Base-by-base conservation (phyloP, 768 basidiomycete genomes). In the Tephrocybe sp. region DNA sequence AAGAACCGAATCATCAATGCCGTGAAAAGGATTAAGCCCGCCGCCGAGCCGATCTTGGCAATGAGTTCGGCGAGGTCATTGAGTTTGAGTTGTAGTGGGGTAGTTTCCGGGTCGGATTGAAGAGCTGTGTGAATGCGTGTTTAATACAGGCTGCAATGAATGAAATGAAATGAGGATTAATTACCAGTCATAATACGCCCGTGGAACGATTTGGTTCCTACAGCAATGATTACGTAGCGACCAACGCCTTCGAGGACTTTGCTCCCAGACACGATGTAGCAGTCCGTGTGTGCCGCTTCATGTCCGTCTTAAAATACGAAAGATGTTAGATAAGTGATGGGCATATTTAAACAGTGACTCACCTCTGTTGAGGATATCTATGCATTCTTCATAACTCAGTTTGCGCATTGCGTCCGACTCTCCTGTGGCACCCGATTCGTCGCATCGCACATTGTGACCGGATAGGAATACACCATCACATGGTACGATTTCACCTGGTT, bases 111-210 rank as follows among this genome's bases (percentile, higher is more conserved):
- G 50, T 94, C 92, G 4, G 86, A 85, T 45, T 88, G 87, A 40
- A 98, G 80, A 42, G 91, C 94, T 94, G 51, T 36, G 21, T 44
- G n/a, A n/a, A n/a, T n/a, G n/a, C n/a, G 27, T 36, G 16, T 29
- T 25, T 24, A 34, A 44, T 47, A 49, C 45, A 42, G 6, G 40
- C 48, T 38, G 23, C 40, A 31, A 45, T n/a, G 45, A 48, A 34
- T 51, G 16, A 12, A 38, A 4, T 15, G 33, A n/a, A 4, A 15
- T 34, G 11, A 34, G 15, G 15, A 4, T 4, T 4, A 70, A 86
- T 29, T 61, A 95, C 93, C 88, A 86, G 95, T 95, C 91, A 98
- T 93, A 60, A 97, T 94, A 38, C 93, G 82, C 33, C 97, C 97
- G 63, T 97, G 93, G 69, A 97, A 98, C 57, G 88, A 91, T 70